Conservation (phyloP, 768 basidiomycete genomes). For the Lyophyllum shimeji region DNA sequence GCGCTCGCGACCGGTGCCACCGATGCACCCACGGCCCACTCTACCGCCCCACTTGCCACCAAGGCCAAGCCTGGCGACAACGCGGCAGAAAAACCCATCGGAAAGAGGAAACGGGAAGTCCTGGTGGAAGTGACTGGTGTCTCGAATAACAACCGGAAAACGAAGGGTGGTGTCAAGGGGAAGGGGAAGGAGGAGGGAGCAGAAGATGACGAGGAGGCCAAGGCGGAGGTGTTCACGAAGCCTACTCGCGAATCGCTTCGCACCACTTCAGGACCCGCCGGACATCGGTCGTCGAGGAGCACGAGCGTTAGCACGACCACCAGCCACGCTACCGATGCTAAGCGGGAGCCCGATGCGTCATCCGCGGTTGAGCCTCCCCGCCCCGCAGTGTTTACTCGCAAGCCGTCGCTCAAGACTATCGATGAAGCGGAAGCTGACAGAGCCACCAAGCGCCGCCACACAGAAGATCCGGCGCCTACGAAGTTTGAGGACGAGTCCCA, state of each 20-base stretch:
- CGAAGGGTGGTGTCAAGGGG: slow-evolving; percentile 15
- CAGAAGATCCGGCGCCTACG: slow-evolving; percentile 37
- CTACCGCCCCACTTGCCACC: slow-evolving; percentile 38
- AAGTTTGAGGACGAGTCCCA: slow-evolving; percentile 36
- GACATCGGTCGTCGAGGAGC: slow-evolving; percentile 7
- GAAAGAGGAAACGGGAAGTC: slow-evolving; percentile 76
- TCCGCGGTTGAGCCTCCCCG: slow-evolving; percentile 3
- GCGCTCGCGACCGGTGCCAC: slow-evolving; percentile 39
- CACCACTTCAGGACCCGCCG: slow-evolving; percentile 28
- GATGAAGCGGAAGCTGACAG: slow-evolving; percentile 48
- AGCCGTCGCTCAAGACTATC: slow-evolving; percentile 18
- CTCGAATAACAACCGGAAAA: slow-evolving; percentile 31
- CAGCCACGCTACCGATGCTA: slow-evolving; percentile 2
- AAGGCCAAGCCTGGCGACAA: slow-evolving; percentile 31
- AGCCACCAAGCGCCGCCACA: slow-evolving; percentile 63
- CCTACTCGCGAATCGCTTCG: slow-evolving; percentile 39
- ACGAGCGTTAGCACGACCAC: slow-evolving; percentile 8
- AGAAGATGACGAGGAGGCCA: slow-evolving; percentile 22
- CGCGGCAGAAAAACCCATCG: slow-evolving; percentile 41
- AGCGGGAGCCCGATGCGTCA: neutral
- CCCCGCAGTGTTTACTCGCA: slow-evolving; percentile 13
- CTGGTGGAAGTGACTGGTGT: slow-evolving; percentile 65
- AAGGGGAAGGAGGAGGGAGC: slow-evolving; percentile 51
- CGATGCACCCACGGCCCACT: slow-evolving; percentile 30
- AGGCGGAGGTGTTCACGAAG: slow-evolving; percentile 19